Conservation (phyloP, 2,329 filamentous ascomycete genomes). For the Ophiostoma ulmi region DNA sequence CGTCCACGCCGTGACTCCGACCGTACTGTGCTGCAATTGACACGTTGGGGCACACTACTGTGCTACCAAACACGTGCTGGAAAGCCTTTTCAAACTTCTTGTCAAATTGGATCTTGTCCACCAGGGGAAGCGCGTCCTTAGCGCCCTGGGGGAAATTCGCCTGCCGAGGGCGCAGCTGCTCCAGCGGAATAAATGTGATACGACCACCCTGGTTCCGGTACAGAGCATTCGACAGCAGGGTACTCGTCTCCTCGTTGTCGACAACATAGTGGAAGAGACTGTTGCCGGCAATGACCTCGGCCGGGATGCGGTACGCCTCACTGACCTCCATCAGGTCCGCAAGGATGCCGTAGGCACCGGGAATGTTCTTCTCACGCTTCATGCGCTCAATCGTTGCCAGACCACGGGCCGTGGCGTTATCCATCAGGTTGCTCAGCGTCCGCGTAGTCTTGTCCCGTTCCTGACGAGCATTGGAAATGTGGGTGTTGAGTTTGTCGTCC, state of each 20-base stretch:
- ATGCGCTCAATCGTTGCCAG: constrained; percentile 80
- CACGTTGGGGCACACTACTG: constrained; percentile 87
- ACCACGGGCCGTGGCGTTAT: constrained; percentile 79
- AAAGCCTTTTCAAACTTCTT: constrained; percentile 75
- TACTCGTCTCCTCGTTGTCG: constrained; percentile 83
- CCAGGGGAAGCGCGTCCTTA: constrained; percentile 78
- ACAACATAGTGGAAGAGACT: constrained; percentile 96
- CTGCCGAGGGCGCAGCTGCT: constrained; percentile 65
- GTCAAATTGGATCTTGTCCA: constrained; percentile 80
- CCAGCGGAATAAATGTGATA: constrained; percentile 91
- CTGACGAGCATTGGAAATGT: constrained; percentile 67
- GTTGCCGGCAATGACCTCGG: constrained; percentile 86
- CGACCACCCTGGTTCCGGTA: constrained; percentile 76
- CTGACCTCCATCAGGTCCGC: constrained; percentile 87
- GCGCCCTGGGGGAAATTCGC: constrained; percentile 71
- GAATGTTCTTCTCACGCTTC: constrained; percentile 70
- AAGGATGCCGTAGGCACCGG: constrained; percentile 85
- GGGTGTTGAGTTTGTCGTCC: constrained; percentile 76
- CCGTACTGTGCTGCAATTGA: constrained; percentile 86
- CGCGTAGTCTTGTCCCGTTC: constrained; percentile 75
- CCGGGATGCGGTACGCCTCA: constrained; percentile 78
- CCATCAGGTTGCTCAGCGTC: constrained; percentile 77
- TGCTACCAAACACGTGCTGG: constrained; percentile 91
- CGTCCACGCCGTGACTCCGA: constrained; percentile 82
- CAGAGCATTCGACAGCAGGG: constrained; percentile 71